Percentiles rank a stretch among this genome's conserved stretches.
Evolutionary conservation across 768 basidiomycete genomes (phyloP).

Genomic region (Hypholoma sublateritium): DNA sequence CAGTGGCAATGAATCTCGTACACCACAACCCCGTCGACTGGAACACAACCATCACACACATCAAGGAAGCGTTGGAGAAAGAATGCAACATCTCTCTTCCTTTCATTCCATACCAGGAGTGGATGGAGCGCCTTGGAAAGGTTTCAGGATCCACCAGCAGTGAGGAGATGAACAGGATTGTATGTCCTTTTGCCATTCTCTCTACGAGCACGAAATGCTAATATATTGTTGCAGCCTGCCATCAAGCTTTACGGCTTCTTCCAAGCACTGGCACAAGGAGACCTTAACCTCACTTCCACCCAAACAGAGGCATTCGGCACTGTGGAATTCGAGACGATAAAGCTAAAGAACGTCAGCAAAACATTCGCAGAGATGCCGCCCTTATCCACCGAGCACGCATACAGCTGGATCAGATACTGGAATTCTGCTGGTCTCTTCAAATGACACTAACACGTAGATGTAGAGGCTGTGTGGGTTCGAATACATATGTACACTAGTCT

Average conservation of each 20-base stretch:
- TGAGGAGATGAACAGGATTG: conserved; percentile 4
- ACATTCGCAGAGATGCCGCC: background rate
- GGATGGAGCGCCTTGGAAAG: background rate
- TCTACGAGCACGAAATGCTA: background rate
- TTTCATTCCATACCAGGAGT: conserved; percentile 3
- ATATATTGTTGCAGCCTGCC: background rate
- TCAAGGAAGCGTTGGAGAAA: conserved; percentile 1
- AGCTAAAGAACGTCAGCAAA: conserved; percentile 5
- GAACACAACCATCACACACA: conserved; percentile 1
- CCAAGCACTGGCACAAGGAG: conserved; percentile 2
- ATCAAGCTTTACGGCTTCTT: conserved; percentile 10
- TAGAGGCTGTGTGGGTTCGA: too few species aligned
- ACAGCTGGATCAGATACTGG: conserved; percentile 8
- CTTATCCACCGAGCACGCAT: background rate
- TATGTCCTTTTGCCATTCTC: background rate
- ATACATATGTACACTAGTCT: too few species aligned
- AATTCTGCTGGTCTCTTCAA: background rate
- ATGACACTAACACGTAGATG: background rate
- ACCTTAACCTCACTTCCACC: background rate
- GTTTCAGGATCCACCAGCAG: background rate
- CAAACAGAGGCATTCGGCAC: conserved; percentile 7
- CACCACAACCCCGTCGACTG: conserved; percentile 5
- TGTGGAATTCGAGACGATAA: background rate
- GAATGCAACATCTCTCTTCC: conserved; percentile 2
- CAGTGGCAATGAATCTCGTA: conserved; percentile 1